Evolutionary conservation across 75 land plant genomes (phyloP), one percentile per base, ranked within the genome.

Genomic region (Pinus albicaulis): DNA sequence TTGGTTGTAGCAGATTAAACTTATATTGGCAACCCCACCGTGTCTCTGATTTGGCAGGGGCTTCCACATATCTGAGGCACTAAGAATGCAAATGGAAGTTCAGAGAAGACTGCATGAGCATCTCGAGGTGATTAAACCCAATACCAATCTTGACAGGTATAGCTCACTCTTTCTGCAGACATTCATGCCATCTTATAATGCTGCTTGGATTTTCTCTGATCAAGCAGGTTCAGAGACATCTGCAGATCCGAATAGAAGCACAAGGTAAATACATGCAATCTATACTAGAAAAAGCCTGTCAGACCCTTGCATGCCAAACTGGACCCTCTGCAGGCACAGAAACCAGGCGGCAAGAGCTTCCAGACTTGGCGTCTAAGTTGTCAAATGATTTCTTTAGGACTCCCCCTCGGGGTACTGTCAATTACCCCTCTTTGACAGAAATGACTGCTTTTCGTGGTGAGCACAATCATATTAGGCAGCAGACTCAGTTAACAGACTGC

Each of bases 181-280:
- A 34, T 36, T 38, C 70, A 66, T 66, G 52, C 44, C 23, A 31
- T 38, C 22, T 34, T 44, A n/a, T 61, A 19, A 23, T 11, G 24
- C 57, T 22, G 72, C 36, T 20, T 53, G 71, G 70, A 31, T 48
- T 61, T 23, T 55, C 8, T 38, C 52, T 34, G 17, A 14, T 26
- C 4, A 26, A 41, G 16, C 85, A 96, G 99, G 99, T 96, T 56
- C 99, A 97, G 73, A 90, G 84, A 78, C 95, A 87, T 78, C 85
- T 97, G 7, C 99, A 97, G 69, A 60, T 95, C 81, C 85, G 99
- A 62, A 97, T 97, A 63, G 99, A 95, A 72, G 99, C 99, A 3
- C 99, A 97, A 77, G 96, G 99, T 20, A 95, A 95, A 81, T 97
- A 97, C 81, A 89, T 97, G 89, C 99, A 97, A 68, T 78, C 86